A percentile compares a stretch with the other conserved stretches of the same genome.
Conservation (phyloP, 148 eudicot genomes). For the Dysphania ambrosioides region DNA sequence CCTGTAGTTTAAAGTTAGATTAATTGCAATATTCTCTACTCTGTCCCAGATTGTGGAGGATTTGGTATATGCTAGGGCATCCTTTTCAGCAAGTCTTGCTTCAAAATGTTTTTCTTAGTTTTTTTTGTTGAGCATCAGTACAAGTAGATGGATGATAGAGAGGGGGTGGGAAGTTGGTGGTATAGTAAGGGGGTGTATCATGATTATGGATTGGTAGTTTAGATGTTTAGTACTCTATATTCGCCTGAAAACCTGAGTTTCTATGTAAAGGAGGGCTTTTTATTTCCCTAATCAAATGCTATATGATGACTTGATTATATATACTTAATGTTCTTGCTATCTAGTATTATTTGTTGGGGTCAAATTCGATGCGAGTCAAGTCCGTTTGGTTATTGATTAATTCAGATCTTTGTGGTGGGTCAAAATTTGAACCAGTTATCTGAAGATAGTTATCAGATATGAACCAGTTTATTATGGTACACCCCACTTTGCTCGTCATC, state of each 20-base stretch:
- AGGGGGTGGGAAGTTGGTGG: no score
- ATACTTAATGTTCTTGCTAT: no score
- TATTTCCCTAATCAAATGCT: background rate
- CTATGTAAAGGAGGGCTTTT: slow-evolving; percentile 15
- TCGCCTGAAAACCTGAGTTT: slow-evolving; percentile 10
- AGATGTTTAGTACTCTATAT: background rate
- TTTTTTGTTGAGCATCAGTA: background rate
- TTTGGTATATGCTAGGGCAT: slow-evolving; percentile 18
- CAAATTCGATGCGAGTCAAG: no score
- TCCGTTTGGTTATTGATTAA: no score
- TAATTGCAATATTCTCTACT: slow-evolving; percentile 2
- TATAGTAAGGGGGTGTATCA: slow-evolving; percentile 14
- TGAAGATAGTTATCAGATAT: no score
- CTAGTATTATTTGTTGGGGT: no score
- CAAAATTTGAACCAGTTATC: no score
- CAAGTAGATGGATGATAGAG: slow-evolving; percentile 12
- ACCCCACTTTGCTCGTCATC: no score
- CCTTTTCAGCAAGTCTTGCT: slow-evolving; percentile 8
- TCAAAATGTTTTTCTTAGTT: background rate
- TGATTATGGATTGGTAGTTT: slow-evolving; percentile 3
- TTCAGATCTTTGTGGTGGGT: no score
- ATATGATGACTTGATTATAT: background rate
- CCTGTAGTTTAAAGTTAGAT: background rate
- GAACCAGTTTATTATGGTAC: no score
- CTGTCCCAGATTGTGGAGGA: slow-evolving; percentile 20